Base-by-base conservation (phyloP, 2,329 filamentous ascomycete genomes). In the Leptographium lundbergii region DNA sequence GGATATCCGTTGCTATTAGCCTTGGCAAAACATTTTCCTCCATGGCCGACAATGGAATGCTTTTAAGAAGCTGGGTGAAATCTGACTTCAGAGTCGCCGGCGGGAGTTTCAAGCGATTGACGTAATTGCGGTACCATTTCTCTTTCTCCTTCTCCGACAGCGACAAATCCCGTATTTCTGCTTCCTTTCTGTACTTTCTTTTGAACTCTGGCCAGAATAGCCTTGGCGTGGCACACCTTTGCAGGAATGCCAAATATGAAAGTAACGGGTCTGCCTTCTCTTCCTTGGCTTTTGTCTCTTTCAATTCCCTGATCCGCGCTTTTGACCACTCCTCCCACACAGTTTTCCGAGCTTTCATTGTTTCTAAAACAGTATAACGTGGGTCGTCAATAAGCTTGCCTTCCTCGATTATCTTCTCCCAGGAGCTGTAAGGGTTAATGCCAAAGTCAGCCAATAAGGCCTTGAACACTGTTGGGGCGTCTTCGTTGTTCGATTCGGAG, bases 171-270 rank as follows among this genome's bases (percentile, higher is more conserved):
- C 86, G 87, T 87, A 99, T 91, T 57, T 85, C 81, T 0, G 81
- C 72, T 63, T 95, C 91, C 64, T 87, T 91, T 64, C 87, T 87
- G 72, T 84, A 94, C 69, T 96, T 99, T 39, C 94, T 80, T 66
- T 89, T 90, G 73, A 99, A 99, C 69, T 99, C 94, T 0, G 89
- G 87, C 94, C 94, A 99, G 76, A 95, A 99, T 1, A 99, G 79
- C 73, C 96, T 97, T 0, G 89, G 87, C 0, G 86, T 94, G 0
- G 91, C 92, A 65, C 90, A 82, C 55, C 86, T 82, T 63, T 92
- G 84, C 34, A 99, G 76, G 63, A 99, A 87, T 0, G 81, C 80
- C 61, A 97, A 74, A 70, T 95, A 99, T 0, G 86, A 84, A 63
- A 96, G 87, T 54, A 81, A 79, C 1, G 94, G 92, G 67, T 97